Conservation (phyloP, 345 rosid species). For the Hibiscus syriacus region DNA sequence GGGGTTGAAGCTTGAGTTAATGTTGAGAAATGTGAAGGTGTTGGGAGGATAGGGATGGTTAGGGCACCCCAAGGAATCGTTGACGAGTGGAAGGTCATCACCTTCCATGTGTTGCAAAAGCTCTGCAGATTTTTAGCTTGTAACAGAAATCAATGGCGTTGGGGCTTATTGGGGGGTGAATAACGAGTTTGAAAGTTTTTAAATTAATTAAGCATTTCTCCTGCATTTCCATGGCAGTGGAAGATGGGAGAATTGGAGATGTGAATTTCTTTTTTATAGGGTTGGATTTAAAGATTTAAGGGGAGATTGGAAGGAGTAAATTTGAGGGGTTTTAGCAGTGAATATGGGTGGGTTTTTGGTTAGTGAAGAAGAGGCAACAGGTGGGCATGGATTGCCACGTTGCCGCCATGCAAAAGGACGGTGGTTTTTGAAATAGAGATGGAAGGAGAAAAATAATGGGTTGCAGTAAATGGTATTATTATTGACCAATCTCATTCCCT, state of each 20-base stretch:
- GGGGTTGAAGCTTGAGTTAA: conserved; percentile 16
- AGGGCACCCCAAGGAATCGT: conserved; percentile 33
- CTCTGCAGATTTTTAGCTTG: conserved; percentile 33
- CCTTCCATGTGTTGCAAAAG: conserved; percentile 74
- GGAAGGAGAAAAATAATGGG: neutral
- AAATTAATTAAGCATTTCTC: conserved; percentile 1
- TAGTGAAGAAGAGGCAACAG: neutral
- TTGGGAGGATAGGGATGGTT: conserved; percentile 25
- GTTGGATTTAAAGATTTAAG: neutral
- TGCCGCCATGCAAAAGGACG: conserved; percentile 12
- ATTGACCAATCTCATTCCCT: neutral
- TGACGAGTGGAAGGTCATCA: conserved; percentile 72
- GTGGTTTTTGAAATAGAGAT: neutral
- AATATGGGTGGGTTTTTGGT: neutral
- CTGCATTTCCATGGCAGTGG: neutral
- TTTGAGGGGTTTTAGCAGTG: neutral
- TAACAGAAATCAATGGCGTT: conserved; percentile 64
- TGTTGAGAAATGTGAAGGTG: conserved; percentile 11
- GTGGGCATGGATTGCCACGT: conserved; percentile 11
- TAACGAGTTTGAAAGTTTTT: neutral
- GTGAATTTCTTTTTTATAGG: no score
- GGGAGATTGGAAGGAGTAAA: neutral
- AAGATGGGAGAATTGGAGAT: no score
- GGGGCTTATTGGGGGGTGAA: conserved; percentile 16
- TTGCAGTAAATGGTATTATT: conserved; percentile 6